Base-by-base conservation (phyloP, 2,329 filamentous ascomycete species). In the Teratosphaeria zuluensis region DNA sequence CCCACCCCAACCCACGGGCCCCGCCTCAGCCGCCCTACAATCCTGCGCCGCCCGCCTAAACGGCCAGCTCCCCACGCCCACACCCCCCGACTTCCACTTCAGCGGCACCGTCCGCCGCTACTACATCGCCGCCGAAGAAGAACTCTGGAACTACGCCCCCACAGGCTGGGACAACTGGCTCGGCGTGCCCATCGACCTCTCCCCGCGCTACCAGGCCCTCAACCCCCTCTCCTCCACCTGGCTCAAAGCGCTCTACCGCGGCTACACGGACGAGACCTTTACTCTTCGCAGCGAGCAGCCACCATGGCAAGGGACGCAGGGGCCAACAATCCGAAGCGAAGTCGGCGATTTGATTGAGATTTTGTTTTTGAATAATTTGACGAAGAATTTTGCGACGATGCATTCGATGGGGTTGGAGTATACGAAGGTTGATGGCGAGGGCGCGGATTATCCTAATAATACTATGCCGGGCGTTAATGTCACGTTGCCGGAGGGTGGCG, bases 221-320 rank as follows among this genome's bases (percentile, higher is more conserved):
- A 52, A 61, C 53, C 32, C 57, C 53, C 62, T 57, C 32, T 64
- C 63, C 16, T 65, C 65, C 2, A 70, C 59, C 11, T 71, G 61
- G 59, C 58, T 64, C 9, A 72, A 72, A 54, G 69, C 68, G 5
- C 57, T 69, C 7, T 69, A 70, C 57, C 63, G 65, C n/a, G 69
- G 68, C 8, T 71, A 72, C 58, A 72, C 69, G 7, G 68, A 69
- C 42, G 53, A 57, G 9, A 62, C 58, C n/a, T 70, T 71, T 59
- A 62, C 53, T 3, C 54, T 59, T 3, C 52, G 57, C 24, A 61
- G 59, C 14, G 58, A 63, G 33, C 66, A 71, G 55, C 67, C 66
- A 8, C 56, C 62, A n/a, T 67, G 60, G 62, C 66, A 68, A 52
- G 67, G 67, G 5, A 65, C 62, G 24, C 63, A 62, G 54, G 67